These are phyloP conservation scores for Lachancea sp. DNA, from an alignment of 805 yeast genomes.

Conservation along the genomic window DNA sequence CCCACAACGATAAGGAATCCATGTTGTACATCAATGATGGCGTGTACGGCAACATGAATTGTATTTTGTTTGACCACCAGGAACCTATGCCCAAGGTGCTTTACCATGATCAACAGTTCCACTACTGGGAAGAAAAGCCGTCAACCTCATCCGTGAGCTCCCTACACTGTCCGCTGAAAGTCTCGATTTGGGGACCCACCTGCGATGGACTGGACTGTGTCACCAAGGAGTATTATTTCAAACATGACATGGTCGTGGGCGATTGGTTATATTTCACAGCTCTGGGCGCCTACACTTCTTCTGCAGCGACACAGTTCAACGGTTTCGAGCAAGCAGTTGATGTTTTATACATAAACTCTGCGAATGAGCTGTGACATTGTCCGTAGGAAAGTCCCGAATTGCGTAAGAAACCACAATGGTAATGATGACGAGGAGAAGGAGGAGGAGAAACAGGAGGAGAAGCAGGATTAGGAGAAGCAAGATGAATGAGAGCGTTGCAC, in stretches of 20 bases:
- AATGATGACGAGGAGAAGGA: no score
- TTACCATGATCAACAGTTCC: conserved; percentile 44
- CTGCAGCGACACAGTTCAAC: conserved; percentile 89
- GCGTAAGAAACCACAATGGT: no score
- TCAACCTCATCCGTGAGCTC: conserved; percentile 14
- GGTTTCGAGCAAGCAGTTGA: conserved; percentile 66
- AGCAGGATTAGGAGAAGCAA: no score
- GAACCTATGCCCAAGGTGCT: conserved; percentile 64
- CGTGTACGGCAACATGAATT: conserved; percentile 90
- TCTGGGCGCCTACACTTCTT: conserved; percentile 87
- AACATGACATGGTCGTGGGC: conserved; percentile 64
- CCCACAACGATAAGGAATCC: conserved; percentile 35
- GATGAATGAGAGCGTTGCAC: no score
- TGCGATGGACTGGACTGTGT: conserved; percentile 95
- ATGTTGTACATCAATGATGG: conserved; percentile 93
- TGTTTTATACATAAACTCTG: conserved; percentile 57
- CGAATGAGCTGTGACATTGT: conserved; percentile 6
- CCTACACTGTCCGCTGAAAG: conserved; percentile 30
- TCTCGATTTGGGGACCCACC: conserved; percentile 96
- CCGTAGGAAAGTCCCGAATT: no score
- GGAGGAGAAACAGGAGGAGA: no score
- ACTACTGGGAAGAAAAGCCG: conserved; percentile 33
- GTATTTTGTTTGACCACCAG: conserved; percentile 90
- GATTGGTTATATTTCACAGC: conserved; percentile 87
- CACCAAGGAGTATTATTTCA: conserved; percentile 44